Evolutionary conservation across 1,284 basidiomycete species (phyloP), one percentile per base, ranked within the genome.

Genomic region (Lentinula novae-zelandiae): DNA sequence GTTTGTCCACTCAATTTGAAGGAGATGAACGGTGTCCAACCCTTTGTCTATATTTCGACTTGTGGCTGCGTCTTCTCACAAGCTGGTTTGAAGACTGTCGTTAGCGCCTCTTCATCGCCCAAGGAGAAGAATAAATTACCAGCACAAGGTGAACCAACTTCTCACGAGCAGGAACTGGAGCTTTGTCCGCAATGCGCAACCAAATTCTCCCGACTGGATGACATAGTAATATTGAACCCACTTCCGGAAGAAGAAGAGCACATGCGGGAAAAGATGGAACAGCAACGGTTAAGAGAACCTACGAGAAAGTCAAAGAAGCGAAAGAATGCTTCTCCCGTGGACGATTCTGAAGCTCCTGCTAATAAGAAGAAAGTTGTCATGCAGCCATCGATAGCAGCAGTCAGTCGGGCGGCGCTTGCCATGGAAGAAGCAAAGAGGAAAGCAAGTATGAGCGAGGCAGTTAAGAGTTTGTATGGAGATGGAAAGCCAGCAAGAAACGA

Each of bases 21-120:
- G 71, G 95, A 96, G 75, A 96, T 97, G 93, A 93, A 92, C 64
- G 95, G 95, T n/a, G 72, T 76, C 0, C 83, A 91, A 57, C 92
- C 93, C 0, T 97, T 97, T 72, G 85, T 94, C 60, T 96, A 94
- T 70, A 75, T 96, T 64, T 78, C 80, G n/a, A 76, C 87, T 0
- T 97, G 95, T 68, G 94, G 94, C n/a, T 95, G 93, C 70, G 93
- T 92, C 38, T 89, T 95, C 73, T 88, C 90, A 4, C 86, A 89
- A 60, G 86, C 85, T 0, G 91, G 87, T 3, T 77, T 95, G 48
- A 86, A 85, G 63, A 85, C 86, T 0, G 77, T 93, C 53, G 70
- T 79, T 0, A 66, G 74, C 38, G 65, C 76, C 27, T 49, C 52
- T 17, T 60, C 59, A 31, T 40, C 59, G 7, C 64, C 73, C 55